A percentile compares a stretch with the other conserved stretches of the same genome.
These are phyloP conservation scores for Cladosporium sp. DNA, from an alignment of 2,329 filamentous ascomycete species.

Conservation along the genomic window DNA sequence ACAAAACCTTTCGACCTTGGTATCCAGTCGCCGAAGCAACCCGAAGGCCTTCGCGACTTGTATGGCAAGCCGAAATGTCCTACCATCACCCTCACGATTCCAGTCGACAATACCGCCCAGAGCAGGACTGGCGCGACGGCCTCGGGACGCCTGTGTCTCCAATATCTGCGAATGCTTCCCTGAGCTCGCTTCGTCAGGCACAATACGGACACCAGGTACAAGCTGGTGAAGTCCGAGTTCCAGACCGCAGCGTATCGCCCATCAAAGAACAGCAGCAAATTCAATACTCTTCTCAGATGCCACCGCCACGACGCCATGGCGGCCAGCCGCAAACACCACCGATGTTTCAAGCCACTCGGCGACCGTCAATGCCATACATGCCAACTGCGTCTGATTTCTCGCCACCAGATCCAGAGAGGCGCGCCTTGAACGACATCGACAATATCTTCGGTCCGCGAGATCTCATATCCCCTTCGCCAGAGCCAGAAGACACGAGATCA, in stretches of 20 bases:
- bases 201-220: slow-evolving; percentile 1
- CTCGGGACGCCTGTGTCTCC: slow-evolving; percentile 1
- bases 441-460: slow-evolving; percentile 22
- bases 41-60: not conserved
- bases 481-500: slow-evolving; percentile 14
- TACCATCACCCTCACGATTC: slow-evolving; percentile 2
- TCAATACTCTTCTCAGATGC: slow-evolving; percentile 3
- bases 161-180: not conserved
- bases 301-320: not conserved
- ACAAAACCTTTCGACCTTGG: not conserved
- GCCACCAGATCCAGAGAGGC: slow-evolving; percentile 5
- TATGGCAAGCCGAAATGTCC: not conserved
- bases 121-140: slow-evolving; percentile 1
- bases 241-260: slow-evolving; percentile 7
- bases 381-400: slow-evolving; percentile 11
- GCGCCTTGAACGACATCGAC: slow-evolving; percentile 26
- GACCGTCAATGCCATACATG: not conserved
- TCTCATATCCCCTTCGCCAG: slow-evolving; percentile 20
- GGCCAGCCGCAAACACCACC: not conserved
- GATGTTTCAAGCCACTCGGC: not conserved
- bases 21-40: slow-evolving; percentile 7
- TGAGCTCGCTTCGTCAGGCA: slow-evolving; percentile 1
- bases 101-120: not conserved
- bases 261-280: not conserved
- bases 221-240: slow-evolving; percentile 1